These are phyloP conservation scores for Aspergillus tubingensis DNA, from an alignment of 2,329 filamentous ascomycete species.

Conservation along the genomic window DNA sequence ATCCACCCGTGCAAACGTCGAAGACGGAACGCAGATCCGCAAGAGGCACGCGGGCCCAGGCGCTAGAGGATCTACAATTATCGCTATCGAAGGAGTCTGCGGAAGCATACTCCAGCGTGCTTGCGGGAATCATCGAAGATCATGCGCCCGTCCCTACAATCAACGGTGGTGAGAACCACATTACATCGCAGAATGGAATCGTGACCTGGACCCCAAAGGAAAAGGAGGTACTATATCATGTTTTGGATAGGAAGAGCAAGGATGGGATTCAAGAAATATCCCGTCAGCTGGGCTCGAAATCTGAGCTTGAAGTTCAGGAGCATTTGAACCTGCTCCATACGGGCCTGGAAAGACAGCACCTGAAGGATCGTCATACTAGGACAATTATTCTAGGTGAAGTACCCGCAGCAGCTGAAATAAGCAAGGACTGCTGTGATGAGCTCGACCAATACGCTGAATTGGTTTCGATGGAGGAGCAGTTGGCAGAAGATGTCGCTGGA, in stretches of 20 bases:
- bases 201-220: conserved; percentile 71
- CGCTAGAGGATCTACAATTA: conserved; percentile 16
- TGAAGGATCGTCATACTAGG: conserved; percentile 35
- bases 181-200: conserved; percentile 64
- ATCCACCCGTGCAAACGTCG: conserved; percentile 5
- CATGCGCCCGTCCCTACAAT: conserved; percentile 9
- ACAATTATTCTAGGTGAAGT: conserved; percentile 57
- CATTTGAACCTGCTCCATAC: conserved; percentile 67
- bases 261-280: conserved; percentile 66
- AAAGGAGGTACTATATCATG: conserved; percentile 69
- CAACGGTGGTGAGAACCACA: conserved; percentile 27
- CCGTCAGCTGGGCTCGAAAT: conserved; percentile 67
- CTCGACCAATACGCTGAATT: conserved; percentile 70
- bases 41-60: conserved; percentile 14
- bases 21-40: neutral
- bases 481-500: conserved; percentile 62
- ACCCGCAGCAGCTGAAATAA: conserved; percentile 72
- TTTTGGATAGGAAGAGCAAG: conserved; percentile 64
- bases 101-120: conserved; percentile 52
- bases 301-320: conserved; percentile 69
- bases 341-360: conserved; percentile 46
- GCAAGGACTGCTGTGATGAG: conserved; percentile 62
- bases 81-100: conserved; percentile 47
- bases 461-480: conserved; percentile 65
- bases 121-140: conserved; percentile 60